Evolutionary conservation across 2,329 filamentous ascomycete species (phyloP).

Genomic region (Clarireedia hainanense): DNA sequence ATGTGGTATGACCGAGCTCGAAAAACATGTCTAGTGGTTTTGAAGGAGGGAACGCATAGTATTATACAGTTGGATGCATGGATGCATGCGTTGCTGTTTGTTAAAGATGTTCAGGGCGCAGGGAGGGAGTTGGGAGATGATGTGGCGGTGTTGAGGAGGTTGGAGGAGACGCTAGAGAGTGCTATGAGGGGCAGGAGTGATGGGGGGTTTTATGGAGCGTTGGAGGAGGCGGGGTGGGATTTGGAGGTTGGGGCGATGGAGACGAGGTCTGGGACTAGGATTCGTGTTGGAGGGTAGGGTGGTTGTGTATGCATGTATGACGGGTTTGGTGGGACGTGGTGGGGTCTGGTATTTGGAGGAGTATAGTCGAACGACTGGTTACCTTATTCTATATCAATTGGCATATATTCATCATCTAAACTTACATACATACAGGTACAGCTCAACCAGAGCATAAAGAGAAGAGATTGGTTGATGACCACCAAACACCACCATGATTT

Average conservation of each 20-base stretch:
- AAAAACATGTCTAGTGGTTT: conserved; percentile 46
- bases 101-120: conserved; percentile 19
- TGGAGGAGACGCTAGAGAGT: not conserved
- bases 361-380: not conserved
- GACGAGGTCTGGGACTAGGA: conserved; percentile 45
- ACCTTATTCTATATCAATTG: not conserved
- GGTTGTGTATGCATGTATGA: not conserved
- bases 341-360: not conserved
- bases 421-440: not conserved
- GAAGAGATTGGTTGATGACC: not conserved
- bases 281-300: conserved; percentile 14
- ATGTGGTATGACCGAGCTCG: conserved; percentile 45
- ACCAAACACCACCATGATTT: not conserved
- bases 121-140: not conserved
- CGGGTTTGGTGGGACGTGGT: too few relatives aligned
- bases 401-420: not conserved
- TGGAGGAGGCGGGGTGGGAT: conserved; percentile 54
- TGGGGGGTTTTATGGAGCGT: conserved; percentile 26
- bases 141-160: not conserved
- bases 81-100: conserved; percentile 46
- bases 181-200: not conserved
- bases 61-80: conserved; percentile 51
- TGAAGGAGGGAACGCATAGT: conserved; percentile 50
- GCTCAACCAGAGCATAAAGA: not conserved
- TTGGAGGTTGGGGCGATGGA: conserved; percentile 56